Conservation (phyloP, 164 flowering plant genomes). For the Platanus orientalis region DNA sequence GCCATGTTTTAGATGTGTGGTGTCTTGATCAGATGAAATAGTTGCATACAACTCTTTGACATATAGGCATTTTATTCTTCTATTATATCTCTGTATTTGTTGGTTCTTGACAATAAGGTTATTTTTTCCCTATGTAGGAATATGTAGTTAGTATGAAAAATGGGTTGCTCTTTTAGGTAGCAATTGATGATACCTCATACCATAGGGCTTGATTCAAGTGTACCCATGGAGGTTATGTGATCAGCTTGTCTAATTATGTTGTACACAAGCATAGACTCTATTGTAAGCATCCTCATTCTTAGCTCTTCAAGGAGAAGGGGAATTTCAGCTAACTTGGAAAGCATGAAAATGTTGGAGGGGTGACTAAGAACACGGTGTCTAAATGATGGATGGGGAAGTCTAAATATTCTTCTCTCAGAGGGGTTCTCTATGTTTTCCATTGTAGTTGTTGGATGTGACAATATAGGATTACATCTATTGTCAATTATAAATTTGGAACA, state of each 20-base stretch:
- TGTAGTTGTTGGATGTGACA: neutral
- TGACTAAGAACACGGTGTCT: conserved; percentile 27
- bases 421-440: conserved; percentile 5
- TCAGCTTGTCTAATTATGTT: conserved; percentile 79
- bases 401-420: neutral
- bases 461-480: conserved; percentile 1
- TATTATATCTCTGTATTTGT: too few relatives aligned
- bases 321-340: conserved; percentile 78
- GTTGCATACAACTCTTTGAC: too few relatives aligned
- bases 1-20: too few relatives aligned
- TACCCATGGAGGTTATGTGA: conserved; percentile 71
- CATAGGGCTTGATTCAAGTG: conserved; percentile 87
- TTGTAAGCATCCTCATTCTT: too few relatives aligned
- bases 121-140: too few relatives aligned
- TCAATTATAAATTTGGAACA: too few relatives aligned
- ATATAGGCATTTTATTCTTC: too few relatives aligned
- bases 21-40: too few relatives aligned
- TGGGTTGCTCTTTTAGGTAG: conserved; percentile 59
- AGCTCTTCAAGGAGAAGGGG: too few relatives aligned
- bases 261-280: conserved; percentile 84
- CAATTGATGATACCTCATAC: conserved; percentile 70
- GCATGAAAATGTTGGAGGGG: conserved; percentile 39
- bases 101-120: too few relatives aligned
- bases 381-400: conserved; percentile 10
- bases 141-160: too few relatives aligned